Percentiles rank a stretch among this genome's conserved stretches.
Evolutionary conservation across 192 early-diverging fungal species (phyloP).

Genomic region (Coemansia sp.): DNA sequence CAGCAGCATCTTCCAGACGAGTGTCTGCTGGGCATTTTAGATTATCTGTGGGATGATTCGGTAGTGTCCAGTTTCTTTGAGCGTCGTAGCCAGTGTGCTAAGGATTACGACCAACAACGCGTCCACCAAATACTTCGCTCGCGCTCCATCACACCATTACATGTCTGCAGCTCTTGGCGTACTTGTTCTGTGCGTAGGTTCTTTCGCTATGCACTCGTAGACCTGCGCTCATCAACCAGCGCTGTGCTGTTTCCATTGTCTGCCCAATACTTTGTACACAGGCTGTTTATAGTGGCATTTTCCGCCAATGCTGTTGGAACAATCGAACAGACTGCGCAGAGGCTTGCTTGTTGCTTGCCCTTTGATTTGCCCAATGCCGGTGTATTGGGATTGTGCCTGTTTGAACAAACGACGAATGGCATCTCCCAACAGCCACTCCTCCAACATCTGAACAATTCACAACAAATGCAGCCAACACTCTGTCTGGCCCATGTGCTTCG

Average conservation of each 20-base stretch:
- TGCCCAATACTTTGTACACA: slow-evolving; percentile 3
- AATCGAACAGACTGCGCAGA: not conserved
- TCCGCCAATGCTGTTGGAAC: not conserved
- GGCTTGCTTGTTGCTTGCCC: slow-evolving; percentile 4
- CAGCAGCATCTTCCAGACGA: slow-evolving; percentile 21
- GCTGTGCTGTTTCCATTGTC: not conserved
- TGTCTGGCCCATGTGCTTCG: not conserved
- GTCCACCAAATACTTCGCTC: slow-evolving; percentile 20
- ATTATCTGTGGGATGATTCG: slow-evolving; percentile 31
- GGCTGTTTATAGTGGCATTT: slow-evolving; percentile 13
- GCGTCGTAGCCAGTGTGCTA: slow-evolving; percentile 17
- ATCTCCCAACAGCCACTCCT: not conserved
- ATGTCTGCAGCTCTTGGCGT: slow-evolving; percentile 40
- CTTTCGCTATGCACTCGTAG: slow-evolving; percentile 18
- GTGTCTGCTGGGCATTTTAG: slow-evolving; percentile 29
- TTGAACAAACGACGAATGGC: not conserved
- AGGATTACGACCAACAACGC: slow-evolving; percentile 42
- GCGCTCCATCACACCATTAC: slow-evolving; percentile 23
- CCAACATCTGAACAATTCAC: not conserved
- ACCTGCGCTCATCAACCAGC: slow-evolving; percentile 1
- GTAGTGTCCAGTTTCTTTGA: slow-evolving; percentile 15
- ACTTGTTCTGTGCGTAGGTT: slow-evolving; percentile 10
- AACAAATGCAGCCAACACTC: not conserved
- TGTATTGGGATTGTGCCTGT: slow-evolving; percentile 22
- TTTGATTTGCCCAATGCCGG: slow-evolving; percentile 6